Conservation (phyloP, 1,284 basidiomycete species). For the Phylloporus sp. region DNA sequence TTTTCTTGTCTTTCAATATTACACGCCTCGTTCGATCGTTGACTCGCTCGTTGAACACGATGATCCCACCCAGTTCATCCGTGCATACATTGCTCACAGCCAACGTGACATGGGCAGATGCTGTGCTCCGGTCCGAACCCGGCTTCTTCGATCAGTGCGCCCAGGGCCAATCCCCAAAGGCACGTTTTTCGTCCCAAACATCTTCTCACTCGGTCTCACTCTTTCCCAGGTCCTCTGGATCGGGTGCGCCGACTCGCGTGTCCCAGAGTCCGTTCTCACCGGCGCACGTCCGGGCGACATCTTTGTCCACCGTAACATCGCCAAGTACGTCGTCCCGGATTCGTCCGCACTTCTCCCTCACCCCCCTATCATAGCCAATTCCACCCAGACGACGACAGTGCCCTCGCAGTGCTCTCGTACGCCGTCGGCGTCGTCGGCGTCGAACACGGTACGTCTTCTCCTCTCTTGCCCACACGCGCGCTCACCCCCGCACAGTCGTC, state of each 20-base stretch:
- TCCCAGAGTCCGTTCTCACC: conserved; percentile 60
- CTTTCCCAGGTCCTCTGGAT: conserved; percentile 66
- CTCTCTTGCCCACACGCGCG: too few species aligned
- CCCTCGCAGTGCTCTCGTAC: conserved; percentile 68
- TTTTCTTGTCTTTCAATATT: too few species aligned
- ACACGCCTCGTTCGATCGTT: too few species aligned
- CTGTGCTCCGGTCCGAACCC: conserved; percentile 59
- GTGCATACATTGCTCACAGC: conserved; percentile 52
- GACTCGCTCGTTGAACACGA: conserved; percentile 12
- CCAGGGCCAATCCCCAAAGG: conserved; percentile 75
- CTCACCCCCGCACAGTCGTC: conserved; percentile 49
- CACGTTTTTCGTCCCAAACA: conserved; percentile 28
- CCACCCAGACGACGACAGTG: conserved; percentile 78
- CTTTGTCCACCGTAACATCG: conserved; percentile 71
- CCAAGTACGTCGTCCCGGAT: conserved; percentile 51
- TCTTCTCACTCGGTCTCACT: background rate
- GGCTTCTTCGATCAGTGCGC: conserved; percentile 64
- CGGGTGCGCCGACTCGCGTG: conserved; percentile 73
- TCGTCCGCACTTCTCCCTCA: background rate
- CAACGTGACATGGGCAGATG: conserved; percentile 66
- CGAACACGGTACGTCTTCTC: conserved; percentile 68
- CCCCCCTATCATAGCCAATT: conserved; percentile 62
- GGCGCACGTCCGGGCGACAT: conserved; percentile 66
- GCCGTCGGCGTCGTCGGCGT: conserved; percentile 82
- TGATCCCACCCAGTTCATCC: conserved; percentile 27